phyloP scores from a whole-genome alignment of 495 filamentous ascomycete genomes.

The Glutinoglossum americanum region DNA sequence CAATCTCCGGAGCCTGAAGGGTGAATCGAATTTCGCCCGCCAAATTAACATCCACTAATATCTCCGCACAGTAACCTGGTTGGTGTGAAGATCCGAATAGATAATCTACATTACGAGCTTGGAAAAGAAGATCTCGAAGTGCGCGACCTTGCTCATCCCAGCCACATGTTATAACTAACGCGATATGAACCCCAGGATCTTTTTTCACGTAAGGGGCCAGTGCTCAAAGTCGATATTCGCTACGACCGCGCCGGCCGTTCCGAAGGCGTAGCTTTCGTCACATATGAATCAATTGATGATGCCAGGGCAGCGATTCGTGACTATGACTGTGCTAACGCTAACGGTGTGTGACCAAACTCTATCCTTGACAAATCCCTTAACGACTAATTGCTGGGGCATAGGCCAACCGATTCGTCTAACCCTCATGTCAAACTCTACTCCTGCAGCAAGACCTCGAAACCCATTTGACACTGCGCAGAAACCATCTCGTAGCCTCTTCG shows the following conservation, averaged over 20 bases:
- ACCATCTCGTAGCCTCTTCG: constrained; percentile 42
- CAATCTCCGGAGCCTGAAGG: neutral
- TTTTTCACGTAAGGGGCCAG: constrained; percentile 55
- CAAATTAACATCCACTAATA: neutral
- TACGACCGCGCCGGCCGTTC: constrained; percentile 88
- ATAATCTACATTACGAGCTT: constrained; percentile 87
- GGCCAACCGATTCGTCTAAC: constrained; percentile 64
- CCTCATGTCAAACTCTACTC: constrained; percentile 31
- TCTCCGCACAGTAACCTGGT: neutral
- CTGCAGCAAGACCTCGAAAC: constrained; percentile 18
- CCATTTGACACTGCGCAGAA: constrained; percentile 35
- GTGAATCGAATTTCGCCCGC: neutral
- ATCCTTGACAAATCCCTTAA: neutral
- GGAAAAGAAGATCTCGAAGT: constrained; percentile 73
- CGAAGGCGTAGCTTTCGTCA: constrained; percentile 68
- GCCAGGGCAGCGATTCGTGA: constrained; percentile 56
- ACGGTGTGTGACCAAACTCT: constrained; percentile 25
- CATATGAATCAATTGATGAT: constrained; percentile 44
- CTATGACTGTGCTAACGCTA: constrained; percentile 79
- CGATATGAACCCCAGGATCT: constrained; percentile 37
- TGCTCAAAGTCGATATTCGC: constrained; percentile 45
- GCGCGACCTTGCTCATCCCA: constrained; percentile 9
- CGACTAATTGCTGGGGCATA: neutral
- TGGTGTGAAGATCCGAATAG: constrained; percentile 59
- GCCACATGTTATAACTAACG: constrained; percentile 4